Evolutionary conservation across 164 flowering plant genomes (phyloP).

Genomic region (Nymphaea colorata): DNA sequence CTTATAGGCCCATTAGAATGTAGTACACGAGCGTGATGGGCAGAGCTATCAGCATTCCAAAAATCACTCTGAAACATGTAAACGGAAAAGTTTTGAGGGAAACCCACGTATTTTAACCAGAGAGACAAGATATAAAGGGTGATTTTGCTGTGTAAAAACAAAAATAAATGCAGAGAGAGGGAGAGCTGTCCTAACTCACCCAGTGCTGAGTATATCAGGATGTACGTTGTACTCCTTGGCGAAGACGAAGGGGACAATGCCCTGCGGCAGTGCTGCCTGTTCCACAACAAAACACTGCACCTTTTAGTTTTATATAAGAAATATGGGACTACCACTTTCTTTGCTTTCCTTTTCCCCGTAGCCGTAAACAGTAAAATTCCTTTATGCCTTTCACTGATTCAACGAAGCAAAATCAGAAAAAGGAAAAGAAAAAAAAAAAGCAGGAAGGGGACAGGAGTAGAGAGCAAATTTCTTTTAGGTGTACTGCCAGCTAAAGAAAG

Average conservation of each 20-base stretch:
- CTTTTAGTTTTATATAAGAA: neutral
- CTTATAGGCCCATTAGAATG: slow-evolving; percentile 4
- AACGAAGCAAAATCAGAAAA: neutral
- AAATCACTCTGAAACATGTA: slow-evolving; percentile 6
- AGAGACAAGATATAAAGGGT: neutral
- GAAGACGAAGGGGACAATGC: slow-evolving; percentile 13
- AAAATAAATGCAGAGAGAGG: neutral
- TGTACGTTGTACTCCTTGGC: slow-evolving; percentile 10
- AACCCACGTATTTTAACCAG: no score
- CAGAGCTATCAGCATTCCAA: slow-evolving; percentile 11
- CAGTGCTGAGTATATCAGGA: slow-evolving; percentile 9
- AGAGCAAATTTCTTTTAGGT: neutral
- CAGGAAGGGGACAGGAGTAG: neutral
- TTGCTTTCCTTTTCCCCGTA: neutral
- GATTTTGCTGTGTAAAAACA: neutral
- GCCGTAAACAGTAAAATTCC: neutral
- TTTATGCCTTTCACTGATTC: no score
- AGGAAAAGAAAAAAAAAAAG: neutral
- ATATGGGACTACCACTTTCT: neutral
- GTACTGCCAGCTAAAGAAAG: no score
- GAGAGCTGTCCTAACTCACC: neutral
- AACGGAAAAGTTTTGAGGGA: no score
- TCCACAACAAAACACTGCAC: neutral
- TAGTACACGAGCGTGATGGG: slow-evolving; percentile 9
- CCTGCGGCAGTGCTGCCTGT: slow-evolving; percentile 17